Evolutionary conservation across 305 asterid species (phyloP).

Genomic region (Rubia occidens): DNA sequence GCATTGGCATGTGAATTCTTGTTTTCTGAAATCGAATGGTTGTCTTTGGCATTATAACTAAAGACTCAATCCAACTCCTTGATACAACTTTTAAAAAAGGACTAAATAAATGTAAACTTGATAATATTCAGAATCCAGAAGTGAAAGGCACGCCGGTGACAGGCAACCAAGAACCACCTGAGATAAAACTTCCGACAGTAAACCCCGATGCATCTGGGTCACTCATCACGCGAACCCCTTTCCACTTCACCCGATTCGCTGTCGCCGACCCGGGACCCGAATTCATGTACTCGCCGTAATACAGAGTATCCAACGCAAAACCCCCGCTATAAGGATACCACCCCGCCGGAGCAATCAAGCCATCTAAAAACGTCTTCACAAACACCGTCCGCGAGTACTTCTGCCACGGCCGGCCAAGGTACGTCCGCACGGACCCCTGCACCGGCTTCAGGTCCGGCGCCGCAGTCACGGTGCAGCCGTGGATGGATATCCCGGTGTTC

Average conservation of each 20-base stretch:
- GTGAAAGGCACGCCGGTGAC: conserved; percentile 59
- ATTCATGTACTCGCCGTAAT: conserved; percentile 75
- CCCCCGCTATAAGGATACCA: conserved; percentile 82
- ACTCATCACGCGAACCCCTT: conserved; percentile 59
- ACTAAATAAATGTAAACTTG: not conserved
- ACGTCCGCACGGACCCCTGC: conserved; percentile 41
- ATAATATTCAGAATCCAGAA: conserved; percentile 37
- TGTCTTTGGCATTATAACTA: no score
- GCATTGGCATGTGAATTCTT: no score
- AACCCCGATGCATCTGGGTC: conserved; percentile 55
- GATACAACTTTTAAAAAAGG: not conserved
- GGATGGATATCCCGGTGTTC: conserved; percentile 8
- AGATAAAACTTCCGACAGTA: conserved; percentile 58
- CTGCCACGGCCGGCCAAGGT: conserved; percentile 88
- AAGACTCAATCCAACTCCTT: no score
- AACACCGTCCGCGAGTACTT: conserved; percentile 62
- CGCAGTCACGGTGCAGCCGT: not conserved
- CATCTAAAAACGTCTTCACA: conserved; percentile 48
- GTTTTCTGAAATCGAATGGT: no score
- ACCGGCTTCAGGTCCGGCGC: conserved; percentile 1
- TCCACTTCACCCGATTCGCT: conserved; percentile 63
- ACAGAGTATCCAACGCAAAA: conserved; percentile 61
- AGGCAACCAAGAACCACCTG: conserved; percentile 67
- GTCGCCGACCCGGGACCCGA: conserved; percentile 77
- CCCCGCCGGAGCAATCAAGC: conserved; percentile 61